These are phyloP conservation scores for Akanthomyces lecanii DNA, from an alignment of 2,329 filamentous ascomycete species.

Conservation along the genomic window DNA sequence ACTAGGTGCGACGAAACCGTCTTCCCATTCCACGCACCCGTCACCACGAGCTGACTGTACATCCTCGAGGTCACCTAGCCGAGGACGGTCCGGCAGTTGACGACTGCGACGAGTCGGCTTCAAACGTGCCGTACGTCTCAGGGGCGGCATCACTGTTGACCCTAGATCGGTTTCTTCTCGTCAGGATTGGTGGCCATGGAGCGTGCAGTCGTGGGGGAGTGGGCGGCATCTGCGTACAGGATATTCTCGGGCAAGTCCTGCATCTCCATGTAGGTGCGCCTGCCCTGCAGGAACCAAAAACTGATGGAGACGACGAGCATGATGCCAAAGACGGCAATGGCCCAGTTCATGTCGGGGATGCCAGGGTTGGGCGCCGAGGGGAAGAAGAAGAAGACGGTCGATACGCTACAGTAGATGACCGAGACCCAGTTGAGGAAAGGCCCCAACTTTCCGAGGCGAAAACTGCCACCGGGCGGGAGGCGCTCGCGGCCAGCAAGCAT, in stretches of 20 bases:
- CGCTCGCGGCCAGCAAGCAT: conserved; percentile 49
- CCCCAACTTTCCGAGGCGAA: conserved; percentile 43
- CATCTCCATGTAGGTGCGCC: conserved; percentile 27
- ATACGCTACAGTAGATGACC: conserved; percentile 47
- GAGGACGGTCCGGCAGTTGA: conserved; percentile 3
- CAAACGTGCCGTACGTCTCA: conserved; percentile 13
- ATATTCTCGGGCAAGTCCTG: conserved; percentile 20
- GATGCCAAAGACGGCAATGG: conserved; percentile 52
- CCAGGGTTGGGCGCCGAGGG: conserved; percentile 42
- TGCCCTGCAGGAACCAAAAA: conserved; percentile 49
- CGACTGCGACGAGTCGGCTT: background rate
- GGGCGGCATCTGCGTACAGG: conserved; percentile 17
- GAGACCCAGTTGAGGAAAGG: conserved; percentile 44
- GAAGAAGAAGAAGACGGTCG: conserved; percentile 54
- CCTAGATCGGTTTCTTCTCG: conserved; percentile 16
- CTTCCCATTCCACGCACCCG: background rate
- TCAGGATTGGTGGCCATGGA: conserved; percentile 5
- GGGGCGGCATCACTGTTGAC: background rate
- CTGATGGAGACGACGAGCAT: conserved; percentile 47
- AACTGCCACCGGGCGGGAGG: conserved; percentile 41
- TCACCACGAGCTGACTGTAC: background rate
- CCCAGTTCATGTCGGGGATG: conserved; percentile 52
- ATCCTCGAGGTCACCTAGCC: background rate
- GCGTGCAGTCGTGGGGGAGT: conserved; percentile 3
- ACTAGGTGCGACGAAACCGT: background rate